These are phyloP conservation scores for Kwoniella sp. DNA, from an alignment of 768 basidiomycete genomes.

Conservation along the genomic window DNA sequence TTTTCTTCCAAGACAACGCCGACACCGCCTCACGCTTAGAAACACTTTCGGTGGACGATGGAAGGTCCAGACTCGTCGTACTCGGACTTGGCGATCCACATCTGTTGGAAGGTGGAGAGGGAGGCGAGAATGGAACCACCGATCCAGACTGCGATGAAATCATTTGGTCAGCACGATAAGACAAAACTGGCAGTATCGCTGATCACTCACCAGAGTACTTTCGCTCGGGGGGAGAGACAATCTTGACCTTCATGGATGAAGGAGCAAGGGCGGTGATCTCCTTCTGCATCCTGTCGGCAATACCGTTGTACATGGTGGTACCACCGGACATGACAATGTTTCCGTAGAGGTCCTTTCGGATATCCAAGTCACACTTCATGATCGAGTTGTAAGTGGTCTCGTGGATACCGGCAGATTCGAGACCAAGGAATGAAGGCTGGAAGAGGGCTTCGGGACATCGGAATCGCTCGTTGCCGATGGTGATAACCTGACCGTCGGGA, in stretches of 20 bases:
- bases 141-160: conserved; percentile 82
- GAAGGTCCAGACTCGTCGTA: conserved; percentile 68
- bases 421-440: conserved; percentile 74
- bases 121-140: conserved; percentile 67
- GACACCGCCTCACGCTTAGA: conserved; percentile 41
- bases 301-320: conserved; percentile 95
- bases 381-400: conserved; percentile 83
- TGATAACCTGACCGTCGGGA: conserved; percentile 91
- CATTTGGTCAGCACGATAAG: conserved; percentile 6
- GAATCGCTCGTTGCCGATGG: conserved; percentile 90
- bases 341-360: conserved; percentile 72
- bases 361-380: conserved; percentile 63
- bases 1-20: neutral
- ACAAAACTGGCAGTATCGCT: neutral
- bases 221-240: conserved; percentile 87
- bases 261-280: conserved; percentile 83
- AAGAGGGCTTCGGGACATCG: conserved; percentile 65
- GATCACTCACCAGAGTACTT: conserved; percentile 52
- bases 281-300: conserved; percentile 94
- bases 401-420: conserved; percentile 88
- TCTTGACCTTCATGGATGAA: conserved; percentile 92
- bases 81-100: conserved; percentile 77
- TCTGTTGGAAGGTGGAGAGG: conserved; percentile 91
- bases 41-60: conserved; percentile 58
- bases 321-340: conserved; percentile 88